Conservation (phyloP, 2,329 filamentous ascomycete genomes). For the Curvularia eragrostidis region DNA sequence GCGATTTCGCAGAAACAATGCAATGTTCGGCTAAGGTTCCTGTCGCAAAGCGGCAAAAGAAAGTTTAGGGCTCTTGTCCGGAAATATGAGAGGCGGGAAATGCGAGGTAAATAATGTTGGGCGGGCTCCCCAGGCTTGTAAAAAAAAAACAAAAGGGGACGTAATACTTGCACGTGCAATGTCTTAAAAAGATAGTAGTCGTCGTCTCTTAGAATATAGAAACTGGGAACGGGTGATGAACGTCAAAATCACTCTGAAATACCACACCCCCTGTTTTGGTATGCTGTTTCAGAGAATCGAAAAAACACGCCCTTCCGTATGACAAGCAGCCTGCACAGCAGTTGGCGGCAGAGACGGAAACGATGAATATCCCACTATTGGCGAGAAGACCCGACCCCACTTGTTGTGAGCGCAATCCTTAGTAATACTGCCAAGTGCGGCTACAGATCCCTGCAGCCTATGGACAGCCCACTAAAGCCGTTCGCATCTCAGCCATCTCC, state of each 20-base stretch:
- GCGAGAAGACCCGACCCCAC: slow-evolving; percentile 12
- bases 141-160: not conserved
- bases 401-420: slow-evolving; percentile 5
- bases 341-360: not conserved
- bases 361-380: not conserved
- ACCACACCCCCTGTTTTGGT: not conserved
- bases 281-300: not conserved
- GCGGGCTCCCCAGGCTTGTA: not conserved
- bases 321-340: not conserved
- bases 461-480: slow-evolving; percentile 15
- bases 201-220: not conserved
- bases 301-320: no score
- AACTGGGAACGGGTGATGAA: not conserved
- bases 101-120: slow-evolving; percentile 1
- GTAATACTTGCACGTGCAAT: not conserved
- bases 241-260: not conserved
- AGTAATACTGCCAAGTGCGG: slow-evolving; percentile 18
- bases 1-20: not conserved
- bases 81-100: slow-evolving; percentile 2
- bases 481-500: slow-evolving; percentile 26
- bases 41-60: slow-evolving; percentile 2
- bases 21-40: slow-evolving; percentile 5
- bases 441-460: slow-evolving; percentile 16
- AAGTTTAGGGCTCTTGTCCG: slow-evolving; percentile 9
- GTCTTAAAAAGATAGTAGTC: not conserved